Conservation (phyloP, 306 rosid genomes). For the Lathyrus oleraceus region DNA sequence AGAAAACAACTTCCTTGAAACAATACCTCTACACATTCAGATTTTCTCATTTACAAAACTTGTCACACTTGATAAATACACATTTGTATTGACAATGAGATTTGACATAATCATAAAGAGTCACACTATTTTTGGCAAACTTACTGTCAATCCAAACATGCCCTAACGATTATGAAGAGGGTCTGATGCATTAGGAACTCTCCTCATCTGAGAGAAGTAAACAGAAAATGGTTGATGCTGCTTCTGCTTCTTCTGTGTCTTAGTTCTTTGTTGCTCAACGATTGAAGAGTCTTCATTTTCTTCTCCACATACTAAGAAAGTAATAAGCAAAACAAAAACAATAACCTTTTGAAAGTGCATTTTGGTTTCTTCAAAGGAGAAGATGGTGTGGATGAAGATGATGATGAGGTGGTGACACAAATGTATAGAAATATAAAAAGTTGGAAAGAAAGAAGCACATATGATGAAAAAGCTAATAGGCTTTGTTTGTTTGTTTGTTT, state of each 20-base stretch:
- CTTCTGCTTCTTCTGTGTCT: slow-evolving; percentile 34
- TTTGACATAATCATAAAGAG: not conserved
- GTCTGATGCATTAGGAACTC: slow-evolving; percentile 87
- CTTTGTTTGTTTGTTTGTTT: slow-evolving; percentile 40
- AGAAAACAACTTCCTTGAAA: slow-evolving; percentile 36
- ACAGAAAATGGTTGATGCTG: slow-evolving; percentile 41
- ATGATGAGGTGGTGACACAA: not conserved
- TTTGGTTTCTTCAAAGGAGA: slow-evolving; percentile 22
- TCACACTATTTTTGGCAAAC: not conserved
- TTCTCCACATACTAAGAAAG: slow-evolving; percentile 46
- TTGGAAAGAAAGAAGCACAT: slow-evolving; percentile 26
- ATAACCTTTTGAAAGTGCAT: slow-evolving; percentile 49
- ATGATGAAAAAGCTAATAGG: slow-evolving; percentile 44
- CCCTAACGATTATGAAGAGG: slow-evolving; percentile 87
- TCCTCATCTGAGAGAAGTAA: slow-evolving; percentile 65
- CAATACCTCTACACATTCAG: slow-evolving; percentile 18
- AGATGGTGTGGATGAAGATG: not conserved
- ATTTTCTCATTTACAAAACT: slow-evolving; percentile 20
- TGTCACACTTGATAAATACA: slow-evolving; percentile 11
- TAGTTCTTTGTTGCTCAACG: slow-evolving; percentile 16
- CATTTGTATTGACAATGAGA: not conserved
- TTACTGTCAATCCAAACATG: not conserved
- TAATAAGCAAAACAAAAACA: slow-evolving; percentile 43
- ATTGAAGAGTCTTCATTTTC: slow-evolving; percentile 32
- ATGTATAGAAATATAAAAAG: slow-evolving; percentile 28